These are phyloP conservation scores for Ottelia alismoides DNA, from an alignment of 106 monocot species.

Conservation along the genomic window DNA sequence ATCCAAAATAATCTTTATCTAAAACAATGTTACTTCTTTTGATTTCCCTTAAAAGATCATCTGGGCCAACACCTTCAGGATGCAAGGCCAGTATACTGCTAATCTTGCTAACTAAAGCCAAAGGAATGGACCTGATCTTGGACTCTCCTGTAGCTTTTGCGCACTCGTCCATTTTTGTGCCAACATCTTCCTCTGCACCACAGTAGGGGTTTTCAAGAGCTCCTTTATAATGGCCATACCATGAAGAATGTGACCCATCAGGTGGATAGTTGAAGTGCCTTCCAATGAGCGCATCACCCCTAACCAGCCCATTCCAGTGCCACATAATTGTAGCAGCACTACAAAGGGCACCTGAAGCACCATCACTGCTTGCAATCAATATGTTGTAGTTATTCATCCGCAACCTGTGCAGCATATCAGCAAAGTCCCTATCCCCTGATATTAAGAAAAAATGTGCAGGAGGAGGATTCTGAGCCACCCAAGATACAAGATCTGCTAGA, in stretches of 20 bases:
- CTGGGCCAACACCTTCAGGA: slow-evolving; percentile 53
- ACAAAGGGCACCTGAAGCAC: slow-evolving; percentile 32
- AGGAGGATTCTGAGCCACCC: slow-evolving; percentile 86
- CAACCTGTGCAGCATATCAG: slow-evolving; percentile 67
- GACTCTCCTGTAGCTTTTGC: slow-evolving; percentile 28
- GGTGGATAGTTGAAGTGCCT: slow-evolving; percentile 81
- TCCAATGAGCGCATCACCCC: slow-evolving; percentile 26
- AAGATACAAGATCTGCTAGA: slow-evolving; percentile 72
- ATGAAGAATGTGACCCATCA: slow-evolving; percentile 80
- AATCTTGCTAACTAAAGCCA: slow-evolving; percentile 35
- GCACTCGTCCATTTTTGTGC: slow-evolving; percentile 27
- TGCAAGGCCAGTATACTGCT: slow-evolving; percentile 33
- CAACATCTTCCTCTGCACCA: slow-evolving; percentile 8
- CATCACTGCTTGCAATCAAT: slow-evolving; percentile 43
- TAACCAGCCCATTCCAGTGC: slow-evolving; percentile 64
- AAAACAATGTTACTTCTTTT: slow-evolving; percentile 35
- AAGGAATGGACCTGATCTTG: slow-evolving; percentile 45
- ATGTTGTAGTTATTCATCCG: slow-evolving; percentile 98
- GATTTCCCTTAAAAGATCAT: slow-evolving; percentile 40
- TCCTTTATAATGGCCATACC: slow-evolving; percentile 82
- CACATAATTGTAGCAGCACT: slow-evolving; percentile 89
- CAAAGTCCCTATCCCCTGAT: slow-evolving; percentile 79
- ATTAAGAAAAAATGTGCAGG: slow-evolving; percentile 93
- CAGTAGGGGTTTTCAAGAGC: slow-evolving; percentile 58
- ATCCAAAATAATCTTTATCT: slow-evolving; percentile 59